These are phyloP conservation scores for Monilinia aucupariae DNA, from an alignment of 2,329 filamentous ascomycete species.

Conservation along the genomic window DNA sequence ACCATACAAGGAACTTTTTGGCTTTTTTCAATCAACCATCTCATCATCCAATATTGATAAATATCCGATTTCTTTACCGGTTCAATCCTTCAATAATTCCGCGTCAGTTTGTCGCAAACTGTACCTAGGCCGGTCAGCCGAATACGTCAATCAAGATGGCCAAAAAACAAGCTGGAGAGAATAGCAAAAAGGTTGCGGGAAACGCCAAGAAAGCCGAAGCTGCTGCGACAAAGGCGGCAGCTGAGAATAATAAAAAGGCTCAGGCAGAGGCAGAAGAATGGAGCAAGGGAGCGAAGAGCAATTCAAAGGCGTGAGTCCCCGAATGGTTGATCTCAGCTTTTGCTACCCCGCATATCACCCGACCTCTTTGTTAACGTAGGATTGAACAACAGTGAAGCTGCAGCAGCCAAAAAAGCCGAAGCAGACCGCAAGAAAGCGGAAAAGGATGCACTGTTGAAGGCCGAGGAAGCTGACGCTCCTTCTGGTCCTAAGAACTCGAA, in stretches of 20 bases:
- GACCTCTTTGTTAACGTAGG: constrained; percentile 18
- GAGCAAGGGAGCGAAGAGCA: constrained; percentile 79
- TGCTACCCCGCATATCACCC: constrained; percentile 14
- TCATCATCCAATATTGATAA: background rate
- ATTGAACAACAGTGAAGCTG: constrained; percentile 60
- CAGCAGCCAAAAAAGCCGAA: constrained; percentile 78
- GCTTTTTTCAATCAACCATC: constrained; percentile 2
- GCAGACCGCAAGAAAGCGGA: constrained; percentile 86
- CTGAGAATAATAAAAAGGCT: constrained; percentile 59
- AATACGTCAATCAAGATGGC: constrained; percentile 49
- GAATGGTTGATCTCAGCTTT: constrained; percentile 9
- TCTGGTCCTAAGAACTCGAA: constrained; percentile 51
- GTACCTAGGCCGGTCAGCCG: constrained; percentile 11
- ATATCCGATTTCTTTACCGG: background rate
- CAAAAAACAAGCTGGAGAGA: constrained; percentile 69
- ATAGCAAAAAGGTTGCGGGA: constrained; percentile 82
- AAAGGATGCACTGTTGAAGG: constrained; percentile 72
- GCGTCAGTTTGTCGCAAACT: background rate
- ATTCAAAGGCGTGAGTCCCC: constrained; percentile 71
- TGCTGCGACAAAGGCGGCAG: constrained; percentile 73
- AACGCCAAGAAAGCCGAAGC: constrained; percentile 90
- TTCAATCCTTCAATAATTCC: constrained; percentile 5
- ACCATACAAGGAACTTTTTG: constrained; percentile 2
- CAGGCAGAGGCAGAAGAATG: constrained; percentile 70
- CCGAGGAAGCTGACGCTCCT: constrained; percentile 67